Base-by-base conservation (phyloP, 2,329 filamentous ascomycete species). In the Pseudocercospora ulei region DNA sequence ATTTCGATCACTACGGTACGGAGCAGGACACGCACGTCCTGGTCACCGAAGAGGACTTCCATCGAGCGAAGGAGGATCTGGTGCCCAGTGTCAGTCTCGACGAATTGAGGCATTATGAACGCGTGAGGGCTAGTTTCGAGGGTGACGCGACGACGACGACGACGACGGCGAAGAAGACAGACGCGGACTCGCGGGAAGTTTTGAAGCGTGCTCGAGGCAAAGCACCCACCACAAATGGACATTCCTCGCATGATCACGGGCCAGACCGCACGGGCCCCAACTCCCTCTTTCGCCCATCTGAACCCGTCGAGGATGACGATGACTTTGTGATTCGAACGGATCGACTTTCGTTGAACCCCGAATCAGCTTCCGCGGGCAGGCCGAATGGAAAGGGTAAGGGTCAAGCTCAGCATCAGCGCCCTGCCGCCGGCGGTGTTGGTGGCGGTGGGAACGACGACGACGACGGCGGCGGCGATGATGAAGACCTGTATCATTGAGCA, bases 31-130 rank as follows among this genome's bases (percentile, higher is more conserved):
- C 88, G 1, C 75, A 80, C 16, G 88, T 98, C 48, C 78, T 83
- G 65, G 90, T 98, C 17, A 82, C 76, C 1, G 88, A 95, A 61
- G 73, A 81, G 33, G 90, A 98, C 61, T 98, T 98, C 57, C 59
- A 80, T 13, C 74, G 75, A 16, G 90, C 90, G 1, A 78, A 88
- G 55, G 67, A 68, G 27, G 90, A 96, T 64, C 71, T 98, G 25
- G 79, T 96, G n/a, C 87, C 87, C 9, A 87, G 80, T 64, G 90
- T 98, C 35, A 94, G 85, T 56, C 78, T 81, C 7, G 88, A 93
- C 46, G 90, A 98, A 65, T 66, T 98, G 25, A 74, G 80, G 31
- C 90, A 98, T 58, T 98, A 96, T 54, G 83, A 94, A 57, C 68
- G 73, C 0, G 88, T 98, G 4, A 71, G 90, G 24, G 76, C 73